Percentiles rank a stretch among this genome's conserved stretches.
These are phyloP conservation scores for Choricystis sp. DNA, from an alignment of 139 green algal genomes.

Conservation along the genomic window DNA sequence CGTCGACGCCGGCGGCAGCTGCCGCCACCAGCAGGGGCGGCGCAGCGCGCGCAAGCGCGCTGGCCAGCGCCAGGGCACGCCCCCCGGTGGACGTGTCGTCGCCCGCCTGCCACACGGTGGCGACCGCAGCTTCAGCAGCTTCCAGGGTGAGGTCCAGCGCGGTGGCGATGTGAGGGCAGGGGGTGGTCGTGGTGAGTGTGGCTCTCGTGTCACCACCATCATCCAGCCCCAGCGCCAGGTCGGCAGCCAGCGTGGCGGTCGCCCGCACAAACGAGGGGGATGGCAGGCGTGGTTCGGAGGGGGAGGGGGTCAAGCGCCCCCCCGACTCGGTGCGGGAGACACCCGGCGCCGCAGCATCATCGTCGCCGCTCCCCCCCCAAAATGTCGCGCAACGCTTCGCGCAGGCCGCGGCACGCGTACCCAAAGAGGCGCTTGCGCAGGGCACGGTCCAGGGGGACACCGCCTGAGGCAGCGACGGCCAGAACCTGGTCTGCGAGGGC, in stretches of 20 bases:
- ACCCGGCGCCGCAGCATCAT: background rate
- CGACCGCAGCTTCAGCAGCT: background rate
- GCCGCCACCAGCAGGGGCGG: background rate
- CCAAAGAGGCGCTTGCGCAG: background rate
- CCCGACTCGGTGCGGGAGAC: background rate
- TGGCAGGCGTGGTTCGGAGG: background rate
- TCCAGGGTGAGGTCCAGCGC: background rate
- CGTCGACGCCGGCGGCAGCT: background rate
- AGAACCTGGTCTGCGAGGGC: background rate
- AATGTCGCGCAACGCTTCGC: background rate
- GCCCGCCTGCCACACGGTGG: background rate
- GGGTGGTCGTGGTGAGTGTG: background rate
- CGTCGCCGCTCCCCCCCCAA: background rate
- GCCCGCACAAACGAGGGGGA: background rate
- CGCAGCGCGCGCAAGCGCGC: background rate
- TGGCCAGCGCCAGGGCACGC: background rate
- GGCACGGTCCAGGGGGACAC: background rate
- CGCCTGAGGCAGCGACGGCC: no score
- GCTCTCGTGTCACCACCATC: background rate
- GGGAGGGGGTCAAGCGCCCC: no score
- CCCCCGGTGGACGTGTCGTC: background rate
- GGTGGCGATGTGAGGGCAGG: background rate
- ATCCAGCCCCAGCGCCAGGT: background rate
- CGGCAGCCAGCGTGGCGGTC: background rate
- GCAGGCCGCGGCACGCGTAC: background rate